Evolutionary conservation across 2,329 filamentous ascomycete species (phyloP), one percentile per base, ranked within the genome.

Genomic region (Nemania sp.): DNA sequence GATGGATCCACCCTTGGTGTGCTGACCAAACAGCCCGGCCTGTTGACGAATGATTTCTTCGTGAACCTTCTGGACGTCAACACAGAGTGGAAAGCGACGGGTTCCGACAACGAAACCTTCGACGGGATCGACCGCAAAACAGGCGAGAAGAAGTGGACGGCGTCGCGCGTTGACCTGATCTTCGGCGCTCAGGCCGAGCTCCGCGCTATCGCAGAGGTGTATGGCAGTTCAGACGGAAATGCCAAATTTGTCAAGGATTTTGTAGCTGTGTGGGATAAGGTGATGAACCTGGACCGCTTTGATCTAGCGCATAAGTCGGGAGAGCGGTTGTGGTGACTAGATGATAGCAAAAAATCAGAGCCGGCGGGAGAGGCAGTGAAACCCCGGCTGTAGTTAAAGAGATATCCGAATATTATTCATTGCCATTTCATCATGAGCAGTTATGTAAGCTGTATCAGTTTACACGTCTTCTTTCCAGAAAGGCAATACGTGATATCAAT

Each of bases 1-100:
- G 88, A 92, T 68, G 87, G 87, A 43, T 90, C 88, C 0, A 72
- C 79, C 21, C 76, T 84, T 59, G 90, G 90, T 60, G 82, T 92
- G 59, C 81, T 92, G 71, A 93, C 90, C 58, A 80, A 81, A 67
- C 80, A 79, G 7, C 87, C 88, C 1, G 90, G 90, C 43, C 76
- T 84, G 67, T 80, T 93, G 69, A 90, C 86, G 71, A 92, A 90
- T 76, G 90, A 92, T 78, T 93, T 91, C 82, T 93, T 93, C 71
- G 83, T 90, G 75, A 92, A 92, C 78, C 80, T 93, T 1, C 83
- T 93, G 21, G 89, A 91, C 70, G 84, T 82, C 69, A 78, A 76
- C 74, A 90, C 83, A 6, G 79, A 76, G 20, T 92, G 90, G 90
- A 86, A 85, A 77, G 69, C 83, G 0, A 77, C 77, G 40, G 77